Percentiles rank a stretch among this genome's conserved stretches.
These are phyloP conservation scores for Phaeosphaeria sp. DNA, from an alignment of 2,329 filamentous ascomycete genomes.

Conservation along the genomic window DNA sequence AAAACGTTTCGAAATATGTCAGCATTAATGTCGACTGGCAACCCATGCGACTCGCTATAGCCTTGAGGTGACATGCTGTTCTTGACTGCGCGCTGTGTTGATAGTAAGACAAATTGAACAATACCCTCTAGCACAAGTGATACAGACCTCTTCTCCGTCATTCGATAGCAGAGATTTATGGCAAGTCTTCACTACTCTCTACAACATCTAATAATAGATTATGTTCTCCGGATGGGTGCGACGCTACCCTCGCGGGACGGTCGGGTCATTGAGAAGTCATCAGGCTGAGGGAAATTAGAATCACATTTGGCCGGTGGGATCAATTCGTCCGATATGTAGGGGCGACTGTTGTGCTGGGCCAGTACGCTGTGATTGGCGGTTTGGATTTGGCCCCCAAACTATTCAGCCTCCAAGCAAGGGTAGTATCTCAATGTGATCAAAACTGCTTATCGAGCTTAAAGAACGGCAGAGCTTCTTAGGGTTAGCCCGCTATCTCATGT, in stretches of 20 bases:
- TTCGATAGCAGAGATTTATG: too few relatives aligned
- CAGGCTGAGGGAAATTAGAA: background rate
- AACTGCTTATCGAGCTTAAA: background rate
- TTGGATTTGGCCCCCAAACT: background rate
- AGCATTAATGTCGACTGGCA: background rate
- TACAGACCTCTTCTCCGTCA: too few relatives aligned
- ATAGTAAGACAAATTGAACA: background rate
- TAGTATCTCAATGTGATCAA: background rate
- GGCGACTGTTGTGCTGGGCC: background rate
- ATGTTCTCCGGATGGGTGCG: too few relatives aligned
- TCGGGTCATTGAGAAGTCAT: too few relatives aligned
- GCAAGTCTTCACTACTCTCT: too few relatives aligned
- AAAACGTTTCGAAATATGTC: background rate
- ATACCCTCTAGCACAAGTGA: too few relatives aligned
- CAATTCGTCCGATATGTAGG: background rate
- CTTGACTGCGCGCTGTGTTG: background rate
- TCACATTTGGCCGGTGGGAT: background rate
- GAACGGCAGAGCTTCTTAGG: background rate
- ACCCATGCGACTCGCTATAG: background rate
- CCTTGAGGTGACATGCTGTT: background rate
- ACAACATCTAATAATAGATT: background rate
- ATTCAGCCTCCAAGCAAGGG: background rate
- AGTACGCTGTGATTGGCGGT: background rate
- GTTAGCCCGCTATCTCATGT: background rate
- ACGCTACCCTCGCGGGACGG: too few relatives aligned